Conservation (phyloP, 257 asterid genomes). For the Vinca minor region DNA sequence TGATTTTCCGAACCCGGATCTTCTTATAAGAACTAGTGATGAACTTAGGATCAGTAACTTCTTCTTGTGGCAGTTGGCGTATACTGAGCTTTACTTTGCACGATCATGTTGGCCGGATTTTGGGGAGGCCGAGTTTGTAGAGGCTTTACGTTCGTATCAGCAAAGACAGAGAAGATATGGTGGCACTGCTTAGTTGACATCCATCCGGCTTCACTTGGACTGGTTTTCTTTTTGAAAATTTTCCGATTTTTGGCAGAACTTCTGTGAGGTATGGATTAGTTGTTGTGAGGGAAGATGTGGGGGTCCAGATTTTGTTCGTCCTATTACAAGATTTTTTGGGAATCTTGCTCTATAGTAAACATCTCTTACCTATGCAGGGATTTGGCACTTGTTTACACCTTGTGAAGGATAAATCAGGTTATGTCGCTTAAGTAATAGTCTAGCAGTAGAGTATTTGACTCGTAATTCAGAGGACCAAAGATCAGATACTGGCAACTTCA, state of each 20-base stretch:
- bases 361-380: neutral
- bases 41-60: constrained; percentile 62
- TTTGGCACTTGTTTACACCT: neutral
- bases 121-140: constrained; percentile 42
- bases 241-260: no score
- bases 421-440: no score
- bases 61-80: constrained; percentile 67
- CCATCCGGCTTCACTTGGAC: no score
- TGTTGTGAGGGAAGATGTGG: no score
- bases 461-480: neutral
- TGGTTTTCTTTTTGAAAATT: no score
- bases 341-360: neutral
- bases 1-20: constrained; percentile 27
- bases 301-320: neutral
- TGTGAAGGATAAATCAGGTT: neutral
- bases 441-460: no score
- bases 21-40: constrained; percentile 61
- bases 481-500: neutral
- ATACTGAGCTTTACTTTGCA: constrained; percentile 43
- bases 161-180: constrained; percentile 55
- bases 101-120: constrained; percentile 57
- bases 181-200: constrained; percentile 10
- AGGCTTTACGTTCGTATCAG: constrained; percentile 48
- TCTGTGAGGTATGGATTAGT: no score
- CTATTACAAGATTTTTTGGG: neutral